phyloP scores from a whole-genome alignment of 1,284 basidiomycete genomes.

The Apiotrichum montevideense region DNA sequence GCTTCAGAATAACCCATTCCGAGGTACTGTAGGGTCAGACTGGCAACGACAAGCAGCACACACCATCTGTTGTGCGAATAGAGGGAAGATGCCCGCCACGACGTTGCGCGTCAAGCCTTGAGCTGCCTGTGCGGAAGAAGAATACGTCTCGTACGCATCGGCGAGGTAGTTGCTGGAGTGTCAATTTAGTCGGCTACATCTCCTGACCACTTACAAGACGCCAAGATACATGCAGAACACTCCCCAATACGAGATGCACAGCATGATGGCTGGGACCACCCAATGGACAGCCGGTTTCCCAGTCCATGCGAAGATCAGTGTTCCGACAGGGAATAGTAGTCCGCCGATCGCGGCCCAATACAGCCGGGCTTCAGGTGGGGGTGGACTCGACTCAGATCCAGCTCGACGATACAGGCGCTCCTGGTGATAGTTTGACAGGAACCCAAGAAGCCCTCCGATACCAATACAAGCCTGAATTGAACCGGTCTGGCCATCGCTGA shows the following conservation, averaged over 20 bases:
- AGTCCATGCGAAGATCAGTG: conserved; percentile 41
- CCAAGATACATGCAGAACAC: conserved; percentile 39
- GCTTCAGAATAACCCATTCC: conserved; percentile 37
- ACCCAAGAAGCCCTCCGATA: conserved; percentile 63
- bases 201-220: conserved; percentile 30
- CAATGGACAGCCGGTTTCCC: conserved; percentile 32
- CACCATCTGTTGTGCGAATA: conserved; percentile 34
- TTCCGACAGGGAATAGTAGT: conserved; percentile 40
- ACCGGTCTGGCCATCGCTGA: conserved; percentile 26
- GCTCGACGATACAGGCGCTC: conserved; percentile 34
- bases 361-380: conserved; percentile 49
- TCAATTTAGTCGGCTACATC: no score
- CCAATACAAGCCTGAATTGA: conserved; percentile 25
- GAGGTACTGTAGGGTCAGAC: conserved; percentile 19
- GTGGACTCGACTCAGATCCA: conserved; percentile 35
- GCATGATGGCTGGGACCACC: conserved; percentile 32
- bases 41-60: background rate
- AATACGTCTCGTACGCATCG: conserved; percentile 44
- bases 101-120: conserved; percentile 42
- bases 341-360: conserved; percentile 46
- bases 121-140: conserved; percentile 45
- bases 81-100: conserved; percentile 30
- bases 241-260: conserved; percentile 31
- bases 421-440: conserved; percentile 57
- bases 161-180: conserved; percentile 37